These are phyloP conservation scores for Backusella luteola DNA, from an alignment of 192 early-diverging fungal species.

Conservation along the genomic window DNA sequence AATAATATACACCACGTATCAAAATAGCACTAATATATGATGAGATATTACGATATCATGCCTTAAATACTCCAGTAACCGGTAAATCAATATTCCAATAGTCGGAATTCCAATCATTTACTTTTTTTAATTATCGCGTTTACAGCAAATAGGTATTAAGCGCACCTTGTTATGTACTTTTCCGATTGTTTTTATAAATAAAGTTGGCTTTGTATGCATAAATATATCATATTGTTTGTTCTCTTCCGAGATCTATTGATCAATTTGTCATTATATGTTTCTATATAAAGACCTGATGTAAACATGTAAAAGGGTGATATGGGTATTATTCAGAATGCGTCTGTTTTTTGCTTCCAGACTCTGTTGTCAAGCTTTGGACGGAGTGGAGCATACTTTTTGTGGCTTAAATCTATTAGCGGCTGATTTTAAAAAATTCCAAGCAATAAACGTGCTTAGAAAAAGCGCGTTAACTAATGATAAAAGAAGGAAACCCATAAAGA, in stretches of 20 bases:
- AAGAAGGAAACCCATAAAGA: neutral
- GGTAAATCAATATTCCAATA: neutral
- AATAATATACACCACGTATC: too few relatives aligned
- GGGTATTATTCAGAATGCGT: neutral
- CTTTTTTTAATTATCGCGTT: neutral
- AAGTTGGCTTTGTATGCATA: neutral
- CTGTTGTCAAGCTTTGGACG: neutral
- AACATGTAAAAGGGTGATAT: neutral
- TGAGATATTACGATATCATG: too few relatives aligned
- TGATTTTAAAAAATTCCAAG: neutral
- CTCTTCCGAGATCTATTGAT: neutral
- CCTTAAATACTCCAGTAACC: too few relatives aligned
- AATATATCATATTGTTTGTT: neutral
- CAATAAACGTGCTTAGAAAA: neutral
- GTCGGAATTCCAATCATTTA: neutral
- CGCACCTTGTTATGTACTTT: neutral
- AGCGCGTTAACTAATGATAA: neutral
- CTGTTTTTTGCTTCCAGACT: neutral
- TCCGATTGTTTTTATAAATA: neutral
- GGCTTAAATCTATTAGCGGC: slow-evolving; percentile 8
- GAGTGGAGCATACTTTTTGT: neutral
- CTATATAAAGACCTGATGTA: neutral
- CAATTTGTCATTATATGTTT: neutral
- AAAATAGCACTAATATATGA: too few relatives aligned
- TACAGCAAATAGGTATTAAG: neutral